A percentile compares a stretch with the other conserved stretches of the same genome.
These are phyloP conservation scores for Tetracladium setigerum DNA, from an alignment of 495 filamentous ascomycete species.

Conservation along the genomic window DNA sequence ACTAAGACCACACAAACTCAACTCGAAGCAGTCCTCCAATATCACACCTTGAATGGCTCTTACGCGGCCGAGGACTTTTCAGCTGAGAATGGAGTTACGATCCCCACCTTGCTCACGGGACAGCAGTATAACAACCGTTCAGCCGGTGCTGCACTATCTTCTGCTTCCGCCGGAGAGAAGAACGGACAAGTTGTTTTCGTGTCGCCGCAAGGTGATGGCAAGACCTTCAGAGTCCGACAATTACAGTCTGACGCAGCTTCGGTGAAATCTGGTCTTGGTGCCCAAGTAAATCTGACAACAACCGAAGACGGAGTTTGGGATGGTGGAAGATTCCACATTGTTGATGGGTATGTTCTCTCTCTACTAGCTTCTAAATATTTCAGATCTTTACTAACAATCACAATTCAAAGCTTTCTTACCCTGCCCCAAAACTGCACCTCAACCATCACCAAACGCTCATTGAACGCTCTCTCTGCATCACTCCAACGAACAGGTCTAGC, in stretches of 20 bases:
- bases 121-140: constrained; percentile 19
- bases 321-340: constrained; percentile 1
- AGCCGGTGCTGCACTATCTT: constrained; percentile 1
- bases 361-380: not conserved
- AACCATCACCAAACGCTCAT: constrained; percentile 15
- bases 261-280: not conserved
- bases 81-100: constrained; percentile 9
- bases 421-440: constrained; percentile 19
- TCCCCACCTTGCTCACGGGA: constrained; percentile 14
- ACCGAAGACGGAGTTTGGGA: not conserved
- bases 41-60: not conserved
- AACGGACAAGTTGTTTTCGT: constrained; percentile 4
- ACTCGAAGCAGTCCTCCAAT: not conserved
- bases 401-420: constrained; percentile 13
- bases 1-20: not conserved
- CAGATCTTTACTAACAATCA: not conserved
- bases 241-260: not conserved
- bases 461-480: constrained; percentile 18
- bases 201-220: not conserved
- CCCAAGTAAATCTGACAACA: not conserved
- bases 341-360: not conserved
- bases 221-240: not conserved
- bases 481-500: constrained; percentile 18
- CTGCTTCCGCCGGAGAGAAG: not conserved
- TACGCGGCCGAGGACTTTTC: constrained; percentile 1